A percentile compares a stretch with the other conserved stretches of the same genome.
Conservation (phyloP, 805 yeast genomes). For the Cyberlindnera maclurae region DNA sequence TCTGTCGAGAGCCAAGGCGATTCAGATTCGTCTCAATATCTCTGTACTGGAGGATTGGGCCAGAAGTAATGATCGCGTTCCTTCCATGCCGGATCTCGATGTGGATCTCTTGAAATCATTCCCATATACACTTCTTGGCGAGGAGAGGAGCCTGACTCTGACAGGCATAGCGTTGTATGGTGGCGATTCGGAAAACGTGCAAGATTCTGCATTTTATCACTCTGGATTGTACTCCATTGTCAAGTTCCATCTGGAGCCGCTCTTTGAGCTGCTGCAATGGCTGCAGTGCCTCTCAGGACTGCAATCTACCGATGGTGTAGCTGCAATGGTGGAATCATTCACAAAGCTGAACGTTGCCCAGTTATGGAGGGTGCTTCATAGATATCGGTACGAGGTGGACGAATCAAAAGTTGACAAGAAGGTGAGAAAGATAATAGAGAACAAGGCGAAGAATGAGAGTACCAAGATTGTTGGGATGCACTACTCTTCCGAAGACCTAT, state of each 20-base stretch:
- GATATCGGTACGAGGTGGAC: conserved; percentile 77
- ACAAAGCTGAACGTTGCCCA: conserved; percentile 61
- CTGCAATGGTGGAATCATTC: conserved; percentile 44
- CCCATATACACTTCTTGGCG: conserved; percentile 31
- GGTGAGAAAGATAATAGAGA: conserved; percentile 14
- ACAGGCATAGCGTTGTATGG: conserved; percentile 10
- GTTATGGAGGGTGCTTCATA: conserved; percentile 59
- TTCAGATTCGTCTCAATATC: conserved; percentile 81
- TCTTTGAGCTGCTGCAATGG: conserved; percentile 82
- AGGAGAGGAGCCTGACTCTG: conserved; percentile 10
- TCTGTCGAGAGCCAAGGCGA: conserved; percentile 74
- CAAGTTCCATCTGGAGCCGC: conserved; percentile 59
- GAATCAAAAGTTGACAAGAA: conserved; percentile 56
- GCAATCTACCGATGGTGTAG: conserved; percentile 55
- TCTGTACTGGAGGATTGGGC: conserved; percentile 94
- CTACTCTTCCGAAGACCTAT: conserved; percentile 23
- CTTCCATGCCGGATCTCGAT: conserved; percentile 30
- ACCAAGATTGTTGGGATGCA: conserved; percentile 8
- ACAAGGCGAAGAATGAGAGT: conserved; percentile 10
- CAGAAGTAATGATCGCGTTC: conserved; percentile 31
- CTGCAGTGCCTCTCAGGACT: conserved; percentile 76
- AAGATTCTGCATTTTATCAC: conserved; percentile 52
- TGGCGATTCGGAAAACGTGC: conserved; percentile 31
- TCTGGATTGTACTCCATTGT: conserved; percentile 60
- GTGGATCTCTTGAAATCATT: conserved; percentile 30